A percentile compares a stretch with the other conserved stretches of the same genome.
Conservation (phyloP, 768 basidiomycete species). For the Clavulina sp. region DNA sequence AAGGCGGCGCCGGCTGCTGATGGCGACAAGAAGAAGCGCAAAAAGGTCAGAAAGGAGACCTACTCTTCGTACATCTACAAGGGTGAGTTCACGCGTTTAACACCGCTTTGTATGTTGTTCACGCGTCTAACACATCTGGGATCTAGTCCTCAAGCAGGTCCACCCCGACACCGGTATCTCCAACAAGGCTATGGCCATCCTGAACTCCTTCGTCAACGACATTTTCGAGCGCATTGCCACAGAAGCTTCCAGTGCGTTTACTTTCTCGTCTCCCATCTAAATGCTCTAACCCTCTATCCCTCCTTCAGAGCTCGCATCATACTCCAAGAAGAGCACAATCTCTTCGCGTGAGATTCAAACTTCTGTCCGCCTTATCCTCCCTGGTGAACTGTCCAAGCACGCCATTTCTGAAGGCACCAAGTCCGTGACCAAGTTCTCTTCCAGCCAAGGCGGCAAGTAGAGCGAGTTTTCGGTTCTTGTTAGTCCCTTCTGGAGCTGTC, state of each 20-base stretch:
- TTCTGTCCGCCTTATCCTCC: conserved; percentile 83
- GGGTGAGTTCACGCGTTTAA: conserved; percentile 29
- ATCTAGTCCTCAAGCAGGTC: conserved; percentile 91
- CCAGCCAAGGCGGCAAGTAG: neutral
- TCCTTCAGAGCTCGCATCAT: conserved; percentile 69
- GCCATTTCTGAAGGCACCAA: conserved; percentile 62
- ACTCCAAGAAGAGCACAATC: conserved; percentile 98
- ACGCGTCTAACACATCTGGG: neutral
- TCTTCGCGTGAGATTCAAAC: conserved; percentile 98
- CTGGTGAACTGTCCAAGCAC: conserved; percentile 96
- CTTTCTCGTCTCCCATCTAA: neutral
- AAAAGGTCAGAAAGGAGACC: conserved; percentile 79
- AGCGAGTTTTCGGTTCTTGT: too few relatives aligned
- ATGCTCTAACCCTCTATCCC: conserved; percentile 2
- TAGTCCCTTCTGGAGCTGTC: too few relatives aligned
- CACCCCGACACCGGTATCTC: conserved; percentile 99
- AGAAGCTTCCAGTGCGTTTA: conserved; percentile 62
- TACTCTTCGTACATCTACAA: conserved; percentile 94
- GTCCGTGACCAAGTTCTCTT: conserved; percentile 1
- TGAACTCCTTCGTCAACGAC: conserved; percentile 86
- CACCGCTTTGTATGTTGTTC: neutral
- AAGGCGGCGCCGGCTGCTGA: conserved; percentile 38
- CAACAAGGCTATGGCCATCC: conserved; percentile 87
- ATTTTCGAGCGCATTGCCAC: conserved; percentile 87
- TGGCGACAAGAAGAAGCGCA: conserved; percentile 59